Base-by-base conservation (phyloP, 495 filamentous ascomycete species). In the Annulohypoxylon moriforme region DNA sequence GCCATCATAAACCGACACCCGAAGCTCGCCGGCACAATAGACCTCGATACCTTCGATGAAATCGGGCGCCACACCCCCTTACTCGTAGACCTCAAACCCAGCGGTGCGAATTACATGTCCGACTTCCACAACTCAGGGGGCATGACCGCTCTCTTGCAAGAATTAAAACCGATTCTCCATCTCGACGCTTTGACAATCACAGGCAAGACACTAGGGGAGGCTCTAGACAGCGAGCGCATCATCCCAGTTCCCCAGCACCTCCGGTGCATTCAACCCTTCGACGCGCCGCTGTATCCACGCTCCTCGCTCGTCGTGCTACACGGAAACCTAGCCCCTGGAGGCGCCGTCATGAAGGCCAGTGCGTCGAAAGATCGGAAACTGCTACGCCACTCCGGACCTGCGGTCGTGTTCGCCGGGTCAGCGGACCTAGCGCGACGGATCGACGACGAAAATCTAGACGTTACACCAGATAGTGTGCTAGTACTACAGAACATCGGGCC, bases 41-140 rank as follows among this genome's bases (percentile, higher is more conserved):
- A 83, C 2, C 74, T 91, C 0, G 73, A 83, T 8, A 89, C 85
- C 0, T 73, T 92, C 68, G 89, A 91, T 67, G 84, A 85, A 11
- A 85, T 91, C 40, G 90, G 89, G 7, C 79, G 83, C 14, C 81
- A 72, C 7, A 89, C 88, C 0, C 90, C 89, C 0, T 76, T 92
- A 0, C 78, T 92, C 2, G 81, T 91, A 4, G 90, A 91, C 70
- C 80, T 92, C 13, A 92, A 92, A 62, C 90, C 90, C 4, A 89
- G 87, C 64, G 89, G 89, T 4, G 82, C 87, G 16, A 89, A 90
- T 61, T 92, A 92, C 78, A 91, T 91, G 89, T 88, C 85, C 36
- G 89, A 92, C 68, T 90, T 92, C 68, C 90, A 92, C 73, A 87
- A 88, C 72, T 85, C 89, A 0, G 90, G 89, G 6, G 89, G 90